Evolutionary conservation across 2,329 filamentous ascomycete genomes (phyloP).

Genomic region (Ilyonectria mors-panacis): DNA sequence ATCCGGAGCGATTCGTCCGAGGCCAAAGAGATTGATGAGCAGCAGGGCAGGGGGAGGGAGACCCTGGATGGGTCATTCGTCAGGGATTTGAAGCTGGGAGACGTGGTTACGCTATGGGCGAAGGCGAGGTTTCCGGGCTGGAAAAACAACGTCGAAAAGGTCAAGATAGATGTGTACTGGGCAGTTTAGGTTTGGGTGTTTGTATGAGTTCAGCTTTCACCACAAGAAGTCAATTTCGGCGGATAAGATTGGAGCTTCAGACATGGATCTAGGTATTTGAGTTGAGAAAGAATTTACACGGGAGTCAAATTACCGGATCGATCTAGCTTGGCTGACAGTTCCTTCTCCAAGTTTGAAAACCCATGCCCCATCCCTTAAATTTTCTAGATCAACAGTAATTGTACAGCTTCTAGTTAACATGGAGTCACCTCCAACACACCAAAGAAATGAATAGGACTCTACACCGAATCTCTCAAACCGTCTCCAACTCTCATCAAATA

Average conservation of each 20-base stretch:
- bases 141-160: conserved; percentile 65
- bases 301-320: neutral
- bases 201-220: neutral
- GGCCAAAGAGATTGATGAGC: conserved; percentile 55
- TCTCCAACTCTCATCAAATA: neutral
- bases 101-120: conserved; percentile 74
- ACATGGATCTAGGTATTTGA: neutral
- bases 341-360: neutral
- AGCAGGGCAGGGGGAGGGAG: conserved; percentile 64
- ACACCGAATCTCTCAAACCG: neutral
- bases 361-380: neutral
- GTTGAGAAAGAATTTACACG: neutral
- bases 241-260: neutral
- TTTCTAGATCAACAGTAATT: neutral
- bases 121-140: conserved; percentile 70
- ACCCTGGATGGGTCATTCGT: conserved; percentile 71
- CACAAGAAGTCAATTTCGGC: neutral
- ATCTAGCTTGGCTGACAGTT: neutral
- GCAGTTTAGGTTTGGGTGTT: conserved; percentile 56
- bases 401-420: neutral
- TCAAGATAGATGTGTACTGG: conserved; percentile 72
- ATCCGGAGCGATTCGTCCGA: conserved; percentile 59
- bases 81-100: conserved; percentile 68
- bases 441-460: neutral
- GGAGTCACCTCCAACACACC: conserved; percentile 7